phyloP scores from a whole-genome alignment of 768 basidiomycete species.

The Boletus huronensis region DNA sequence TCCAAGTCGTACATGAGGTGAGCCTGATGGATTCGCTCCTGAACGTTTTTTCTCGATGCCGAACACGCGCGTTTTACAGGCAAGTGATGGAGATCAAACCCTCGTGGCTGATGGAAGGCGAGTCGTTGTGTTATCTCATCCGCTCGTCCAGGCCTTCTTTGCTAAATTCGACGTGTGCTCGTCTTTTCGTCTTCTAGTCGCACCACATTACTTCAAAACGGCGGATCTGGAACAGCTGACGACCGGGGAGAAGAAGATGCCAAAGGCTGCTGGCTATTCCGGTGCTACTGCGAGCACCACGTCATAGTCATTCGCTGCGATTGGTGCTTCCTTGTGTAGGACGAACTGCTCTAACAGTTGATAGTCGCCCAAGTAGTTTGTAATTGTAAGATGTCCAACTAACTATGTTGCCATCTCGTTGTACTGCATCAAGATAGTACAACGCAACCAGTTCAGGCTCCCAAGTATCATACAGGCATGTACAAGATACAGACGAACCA shows the following conservation, averaged over 20 bases:
- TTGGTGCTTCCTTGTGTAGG: neutral
- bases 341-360: neutral
- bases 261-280: constrained; percentile 56
- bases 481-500: neutral
- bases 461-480: constrained; percentile 3
- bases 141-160: neutral
- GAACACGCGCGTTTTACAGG: constrained; percentile 32
- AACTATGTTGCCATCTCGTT: neutral
- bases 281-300: constrained; percentile 10
- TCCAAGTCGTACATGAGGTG: constrained; percentile 93
- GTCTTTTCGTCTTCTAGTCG: constrained; percentile 49
- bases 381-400: neutral
- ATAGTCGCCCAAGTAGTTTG: neutral
- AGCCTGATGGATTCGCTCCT: constrained; percentile 13
- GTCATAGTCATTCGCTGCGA: constrained; percentile 1
- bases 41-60: neutral
- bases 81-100: constrained; percentile 99
- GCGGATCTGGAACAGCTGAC: constrained; percentile 79
- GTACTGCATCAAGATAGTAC: neutral
- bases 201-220: constrained; percentile 93
- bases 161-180: constrained; percentile 1
- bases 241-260: constrained; percentile 89
- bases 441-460: neutral
- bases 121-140: constrained; percentile 20
- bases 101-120: constrained; percentile 87